phyloP scores from a whole-genome alignment of 805 yeast genomes.

The Pichia gijzeniarum region DNA sequence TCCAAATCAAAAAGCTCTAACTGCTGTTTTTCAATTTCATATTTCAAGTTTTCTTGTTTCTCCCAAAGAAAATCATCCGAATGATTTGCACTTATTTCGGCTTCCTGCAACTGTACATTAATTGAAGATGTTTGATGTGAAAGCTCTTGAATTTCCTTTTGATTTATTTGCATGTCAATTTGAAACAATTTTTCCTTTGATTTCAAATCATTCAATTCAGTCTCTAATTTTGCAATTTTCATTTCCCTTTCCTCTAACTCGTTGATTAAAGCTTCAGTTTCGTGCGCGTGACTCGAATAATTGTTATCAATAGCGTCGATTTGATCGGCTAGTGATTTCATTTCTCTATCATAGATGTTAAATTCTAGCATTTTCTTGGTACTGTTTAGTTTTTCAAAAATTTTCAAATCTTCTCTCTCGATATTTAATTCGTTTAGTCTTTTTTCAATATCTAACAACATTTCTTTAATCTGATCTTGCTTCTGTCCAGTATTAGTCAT shows the following conservation, averaged over 20 bases:
- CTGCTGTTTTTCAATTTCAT: constrained; percentile 29
- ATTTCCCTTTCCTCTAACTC: constrained; percentile 59
- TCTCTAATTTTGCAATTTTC: constrained; percentile 38
- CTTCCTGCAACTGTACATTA: constrained; percentile 24
- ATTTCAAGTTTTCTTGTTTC: constrained; percentile 33
- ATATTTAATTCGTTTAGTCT: constrained; percentile 72
- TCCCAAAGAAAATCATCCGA: constrained; percentile 15
- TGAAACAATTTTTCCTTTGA: constrained; percentile 43
- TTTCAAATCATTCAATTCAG: constrained; percentile 40
- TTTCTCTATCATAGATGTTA: constrained; percentile 71
- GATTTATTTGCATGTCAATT: constrained; percentile 52
- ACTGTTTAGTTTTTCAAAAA: constrained; percentile 61
- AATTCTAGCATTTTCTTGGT: constrained; percentile 67
- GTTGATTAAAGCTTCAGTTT: constrained; percentile 47
- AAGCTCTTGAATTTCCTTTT: constrained; percentile 43
- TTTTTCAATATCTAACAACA: constrained; percentile 61
- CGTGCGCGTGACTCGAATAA: constrained; percentile 43
- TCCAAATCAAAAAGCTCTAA: constrained; percentile 39
- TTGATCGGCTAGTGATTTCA: constrained; percentile 50
- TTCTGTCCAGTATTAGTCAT: constrained; percentile 69
- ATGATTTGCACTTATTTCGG: constrained; percentile 35
- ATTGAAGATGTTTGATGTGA: constrained; percentile 36
- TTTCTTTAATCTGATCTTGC: constrained; percentile 65
- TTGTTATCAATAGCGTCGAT: constrained; percentile 56
- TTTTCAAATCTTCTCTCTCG: constrained; percentile 70